These are phyloP conservation scores for Ophiocordyceps camponoti-floridani DNA, from an alignment of 2,329 filamentous ascomycete genomes.

Conservation along the genomic window DNA sequence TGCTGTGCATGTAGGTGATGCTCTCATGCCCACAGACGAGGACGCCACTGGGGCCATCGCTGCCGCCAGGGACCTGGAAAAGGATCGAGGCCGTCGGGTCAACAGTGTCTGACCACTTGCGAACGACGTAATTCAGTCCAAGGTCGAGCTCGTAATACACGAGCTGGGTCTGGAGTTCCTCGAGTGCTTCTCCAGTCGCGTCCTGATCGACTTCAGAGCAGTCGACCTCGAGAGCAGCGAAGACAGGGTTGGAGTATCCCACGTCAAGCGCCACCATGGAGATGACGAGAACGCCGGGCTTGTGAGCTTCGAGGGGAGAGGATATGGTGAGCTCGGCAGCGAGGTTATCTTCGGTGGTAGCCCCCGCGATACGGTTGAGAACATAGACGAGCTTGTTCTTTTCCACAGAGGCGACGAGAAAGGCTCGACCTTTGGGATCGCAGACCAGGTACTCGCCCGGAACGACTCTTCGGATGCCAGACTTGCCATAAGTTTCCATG, in stretches of 20 bases:
- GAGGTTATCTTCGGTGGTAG: slow-evolving; percentile 1
- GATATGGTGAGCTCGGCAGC: slow-evolving; percentile 70
- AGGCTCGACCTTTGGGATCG: slow-evolving; percentile 89
- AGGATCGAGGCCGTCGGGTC: slow-evolving; percentile 77
- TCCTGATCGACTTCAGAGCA: slow-evolving; percentile 87
- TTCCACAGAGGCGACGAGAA: slow-evolving; percentile 82
- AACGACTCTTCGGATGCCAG: slow-evolving; percentile 78
- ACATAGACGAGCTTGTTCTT: slow-evolving; percentile 99
- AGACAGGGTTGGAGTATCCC: slow-evolving; percentile 92
- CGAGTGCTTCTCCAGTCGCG: slow-evolving; percentile 62
- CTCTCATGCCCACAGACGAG: slow-evolving; percentile 88
- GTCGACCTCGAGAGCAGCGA: slow-evolving; percentile 85
- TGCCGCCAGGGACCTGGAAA: slow-evolving; percentile 88
- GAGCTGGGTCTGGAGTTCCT: slow-evolving; percentile 72
- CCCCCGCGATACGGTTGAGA: slow-evolving; percentile 78
- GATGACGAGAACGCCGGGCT: slow-evolving; percentile 77
- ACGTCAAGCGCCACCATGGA: slow-evolving; percentile 80
- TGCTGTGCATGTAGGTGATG: slow-evolving; percentile 93
- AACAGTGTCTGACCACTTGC: slow-evolving; percentile 89
- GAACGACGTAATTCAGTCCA: slow-evolving; percentile 89
- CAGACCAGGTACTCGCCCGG: slow-evolving; percentile 92
- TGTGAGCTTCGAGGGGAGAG: slow-evolving; percentile 90
- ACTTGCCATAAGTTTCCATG: slow-evolving; percentile 96
- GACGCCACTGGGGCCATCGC: slow-evolving; percentile 85
- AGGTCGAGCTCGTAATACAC: slow-evolving; percentile 97